Percentiles rank a stretch among this genome's conserved stretches.
Conservation (phyloP, 805 yeast species). For the Barnettozyma siamensis region DNA sequence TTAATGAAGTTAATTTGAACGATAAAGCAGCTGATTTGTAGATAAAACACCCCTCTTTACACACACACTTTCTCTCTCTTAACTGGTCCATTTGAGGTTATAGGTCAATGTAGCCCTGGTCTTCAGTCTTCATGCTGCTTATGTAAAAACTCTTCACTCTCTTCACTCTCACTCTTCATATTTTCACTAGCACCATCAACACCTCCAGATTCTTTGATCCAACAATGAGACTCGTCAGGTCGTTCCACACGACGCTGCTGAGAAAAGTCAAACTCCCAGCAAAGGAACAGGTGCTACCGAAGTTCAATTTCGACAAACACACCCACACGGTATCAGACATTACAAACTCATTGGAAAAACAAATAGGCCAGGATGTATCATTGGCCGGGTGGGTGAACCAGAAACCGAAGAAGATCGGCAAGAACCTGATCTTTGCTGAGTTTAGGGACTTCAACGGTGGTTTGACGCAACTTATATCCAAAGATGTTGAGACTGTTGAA, state of each 20-base stretch:
- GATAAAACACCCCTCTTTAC: no score
- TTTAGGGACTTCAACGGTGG: slow-evolving; percentile 73
- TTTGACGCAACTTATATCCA: slow-evolving; percentile 47
- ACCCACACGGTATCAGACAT: slow-evolving; percentile 18
- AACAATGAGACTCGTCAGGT: not conserved
- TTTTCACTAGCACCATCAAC: no score
- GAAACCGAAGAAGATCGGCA: slow-evolving; percentile 66
- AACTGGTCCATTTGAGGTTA: no score
- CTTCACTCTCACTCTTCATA: no score
- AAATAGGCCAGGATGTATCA: slow-evolving; percentile 30
- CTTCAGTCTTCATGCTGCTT: no score
- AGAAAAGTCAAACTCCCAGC: slow-evolving; percentile 3
- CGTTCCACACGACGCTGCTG: not conserved
- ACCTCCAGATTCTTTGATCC: not conserved
- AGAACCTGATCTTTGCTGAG: slow-evolving; percentile 60
- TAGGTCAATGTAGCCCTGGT: no score
- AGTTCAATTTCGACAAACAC: slow-evolving; percentile 21
- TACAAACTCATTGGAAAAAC: not conserved
- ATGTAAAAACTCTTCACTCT: no score
- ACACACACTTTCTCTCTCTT: no score
- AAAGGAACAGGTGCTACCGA: slow-evolving; percentile 1
- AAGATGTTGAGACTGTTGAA: slow-evolving; percentile 30
- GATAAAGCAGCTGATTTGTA: no score
- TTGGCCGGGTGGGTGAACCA: slow-evolving; percentile 82
- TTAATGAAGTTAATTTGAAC: no score